Percentiles rank a stretch among this genome's conserved stretches.
These are phyloP conservation scores for Camellia lanceoleosa DNA, from an alignment of 148 eudicot species.

Conservation along the genomic window DNA sequence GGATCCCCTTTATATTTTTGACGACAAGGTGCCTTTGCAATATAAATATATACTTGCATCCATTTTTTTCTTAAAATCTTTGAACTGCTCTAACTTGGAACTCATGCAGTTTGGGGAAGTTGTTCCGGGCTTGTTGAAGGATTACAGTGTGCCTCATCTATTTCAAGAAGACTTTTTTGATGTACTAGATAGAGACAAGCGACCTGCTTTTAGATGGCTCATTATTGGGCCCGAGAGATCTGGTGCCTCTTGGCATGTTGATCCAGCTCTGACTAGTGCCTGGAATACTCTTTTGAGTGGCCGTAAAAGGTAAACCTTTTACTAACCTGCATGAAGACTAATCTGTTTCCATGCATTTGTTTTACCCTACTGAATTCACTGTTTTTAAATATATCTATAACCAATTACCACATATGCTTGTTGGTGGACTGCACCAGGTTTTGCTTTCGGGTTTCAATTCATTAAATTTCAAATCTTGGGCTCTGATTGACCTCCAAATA, in stretches of 20 bases:
- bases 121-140: constrained; percentile 76
- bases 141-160: constrained; percentile 82
- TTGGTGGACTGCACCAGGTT: background rate
- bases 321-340: background rate
- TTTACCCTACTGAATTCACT: background rate
- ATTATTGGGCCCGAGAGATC: constrained; percentile 98
- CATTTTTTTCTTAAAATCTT: background rate
- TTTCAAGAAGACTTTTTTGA: constrained; percentile 89
- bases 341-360: background rate
- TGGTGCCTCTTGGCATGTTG: constrained; percentile 99
- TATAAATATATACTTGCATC: background rate
- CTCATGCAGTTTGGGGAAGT: constrained; percentile 80
- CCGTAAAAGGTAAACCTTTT: constrained; percentile 65
- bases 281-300: constrained; percentile 94
- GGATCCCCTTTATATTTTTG: constrained; percentile 95
- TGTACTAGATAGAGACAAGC: constrained; percentile 64
- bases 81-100: constrained; percentile 10
- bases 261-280: constrained; percentile 98
- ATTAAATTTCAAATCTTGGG: too few species aligned
- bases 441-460: too few species aligned
- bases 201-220: constrained; percentile 92
- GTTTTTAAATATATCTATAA: background rate
- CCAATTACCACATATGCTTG: background rate
- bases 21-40: constrained; percentile 60
- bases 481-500: too few species aligned